A percentile compares a stretch with the other conserved stretches of the same genome.
Conservation (phyloP, 148 eudicot genomes). For the Rhododendron griersonianum region DNA sequence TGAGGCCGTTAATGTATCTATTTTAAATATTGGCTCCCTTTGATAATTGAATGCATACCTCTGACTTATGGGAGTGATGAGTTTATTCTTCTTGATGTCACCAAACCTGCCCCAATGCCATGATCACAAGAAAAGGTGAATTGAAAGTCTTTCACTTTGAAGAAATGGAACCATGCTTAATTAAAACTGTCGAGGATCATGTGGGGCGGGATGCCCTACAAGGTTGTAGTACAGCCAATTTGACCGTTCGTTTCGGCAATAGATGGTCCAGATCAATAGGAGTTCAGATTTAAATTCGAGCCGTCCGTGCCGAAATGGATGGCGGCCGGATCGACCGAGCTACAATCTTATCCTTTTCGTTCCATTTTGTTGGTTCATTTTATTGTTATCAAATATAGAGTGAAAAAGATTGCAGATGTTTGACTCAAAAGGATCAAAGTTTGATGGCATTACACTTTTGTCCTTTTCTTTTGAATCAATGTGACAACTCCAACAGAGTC, state of each 20-base stretch:
- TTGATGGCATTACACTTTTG: not conserved
- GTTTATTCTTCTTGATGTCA: not conserved
- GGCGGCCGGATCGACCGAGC: no score
- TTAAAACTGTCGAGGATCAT: not conserved
- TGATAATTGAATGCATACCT: conserved; percentile 1
- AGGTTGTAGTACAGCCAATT: no score
- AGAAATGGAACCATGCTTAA: not conserved
- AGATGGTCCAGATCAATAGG: no score
- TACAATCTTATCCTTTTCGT: not conserved
- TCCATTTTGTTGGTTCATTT: not conserved
- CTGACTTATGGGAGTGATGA: not conserved
- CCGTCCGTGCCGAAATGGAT: no score
- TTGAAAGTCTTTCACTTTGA: not conserved
- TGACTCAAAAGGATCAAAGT: not conserved
- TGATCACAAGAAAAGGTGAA: not conserved
- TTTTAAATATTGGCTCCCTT: not conserved
- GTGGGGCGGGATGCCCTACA: no score
- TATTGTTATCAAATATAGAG: not conserved
- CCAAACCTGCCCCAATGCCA: not conserved
- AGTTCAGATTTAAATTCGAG: no score
- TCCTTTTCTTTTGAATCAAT: not conserved
- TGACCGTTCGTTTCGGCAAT: no score
- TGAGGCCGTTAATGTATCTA: not conserved
- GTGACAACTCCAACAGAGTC: not conserved
- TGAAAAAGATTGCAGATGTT: not conserved